These are phyloP conservation scores for Begonia loranthoides DNA, from an alignment of 306 rosid genomes.

Conservation along the genomic window DNA sequence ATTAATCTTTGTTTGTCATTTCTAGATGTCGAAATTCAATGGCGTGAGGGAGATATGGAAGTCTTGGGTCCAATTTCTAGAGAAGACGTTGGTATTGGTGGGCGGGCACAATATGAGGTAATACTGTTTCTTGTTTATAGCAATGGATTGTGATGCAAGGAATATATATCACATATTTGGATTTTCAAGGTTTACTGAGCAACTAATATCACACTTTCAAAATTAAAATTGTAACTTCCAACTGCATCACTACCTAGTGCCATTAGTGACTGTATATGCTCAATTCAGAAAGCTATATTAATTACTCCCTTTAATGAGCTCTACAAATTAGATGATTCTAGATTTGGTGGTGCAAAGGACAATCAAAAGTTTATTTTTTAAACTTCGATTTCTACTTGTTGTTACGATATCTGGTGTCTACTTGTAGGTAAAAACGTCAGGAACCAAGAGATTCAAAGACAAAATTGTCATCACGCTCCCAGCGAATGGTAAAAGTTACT, in stretches of 20 bases:
- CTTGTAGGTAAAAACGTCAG: slow-evolving; percentile 44
- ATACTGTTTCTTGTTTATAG: slow-evolving; percentile 3
- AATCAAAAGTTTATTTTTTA: not conserved
- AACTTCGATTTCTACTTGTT: not conserved
- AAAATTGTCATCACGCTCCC: slow-evolving; percentile 62
- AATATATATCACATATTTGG: no score
- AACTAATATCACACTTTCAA: no score
- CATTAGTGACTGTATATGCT: no score
- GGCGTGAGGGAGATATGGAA: slow-evolving; percentile 39
- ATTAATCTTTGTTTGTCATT: slow-evolving; percentile 7
- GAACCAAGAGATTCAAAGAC: slow-evolving; percentile 43
- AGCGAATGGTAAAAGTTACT: slow-evolving; percentile 40
- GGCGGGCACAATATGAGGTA: slow-evolving; percentile 64
- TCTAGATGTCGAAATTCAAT: slow-evolving; percentile 53
- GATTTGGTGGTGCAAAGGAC: not conserved
- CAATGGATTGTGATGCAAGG: no score
- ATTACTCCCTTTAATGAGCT: no score
- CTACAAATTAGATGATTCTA: no score
- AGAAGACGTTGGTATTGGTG: slow-evolving; percentile 58
- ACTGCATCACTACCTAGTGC: no score
- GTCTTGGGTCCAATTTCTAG: slow-evolving; percentile 28
- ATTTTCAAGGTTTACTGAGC: no score
- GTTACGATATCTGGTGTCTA: not conserved
- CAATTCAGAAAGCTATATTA: no score
- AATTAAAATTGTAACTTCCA: no score